Conservation (phyloP, 73 alveolate genomes). For the Durusdinium trenchii region DNA sequence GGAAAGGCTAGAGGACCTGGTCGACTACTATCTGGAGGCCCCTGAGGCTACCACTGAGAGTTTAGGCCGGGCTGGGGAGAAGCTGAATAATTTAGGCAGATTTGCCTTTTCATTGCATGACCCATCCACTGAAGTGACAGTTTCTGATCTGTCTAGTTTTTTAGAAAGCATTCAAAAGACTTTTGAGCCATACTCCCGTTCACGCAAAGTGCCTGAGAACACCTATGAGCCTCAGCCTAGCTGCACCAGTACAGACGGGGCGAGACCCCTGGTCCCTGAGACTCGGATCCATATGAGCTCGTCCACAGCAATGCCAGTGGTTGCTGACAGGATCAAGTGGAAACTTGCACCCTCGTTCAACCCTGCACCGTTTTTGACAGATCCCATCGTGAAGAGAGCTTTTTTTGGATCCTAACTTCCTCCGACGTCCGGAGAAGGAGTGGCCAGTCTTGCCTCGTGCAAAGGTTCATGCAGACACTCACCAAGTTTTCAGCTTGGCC, state of each 20-base stretch:
- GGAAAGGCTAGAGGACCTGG: not conserved
- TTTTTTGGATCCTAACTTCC: not conserved
- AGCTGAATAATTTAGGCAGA: not conserved
- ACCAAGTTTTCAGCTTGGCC: not conserved
- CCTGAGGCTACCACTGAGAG: not conserved
- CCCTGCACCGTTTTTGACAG: not conserved
- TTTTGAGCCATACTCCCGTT: not conserved
- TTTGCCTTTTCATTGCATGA: not conserved
- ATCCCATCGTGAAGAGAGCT: not conserved
- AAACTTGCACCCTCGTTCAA: not conserved
- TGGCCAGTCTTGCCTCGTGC: not conserved
- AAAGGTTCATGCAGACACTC: not conserved
- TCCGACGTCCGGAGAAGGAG: not conserved
- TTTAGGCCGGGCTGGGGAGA: not conserved
- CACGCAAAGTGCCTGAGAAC: no score
- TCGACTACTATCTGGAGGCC: not conserved
- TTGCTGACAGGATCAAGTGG: not conserved
- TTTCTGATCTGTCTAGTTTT: not conserved
- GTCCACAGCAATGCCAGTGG: not conserved
- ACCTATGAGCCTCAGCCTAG: no score
- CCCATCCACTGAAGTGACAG: not conserved
- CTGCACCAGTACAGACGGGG: no score
- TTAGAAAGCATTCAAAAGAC: not conserved
- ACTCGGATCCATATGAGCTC: no score
- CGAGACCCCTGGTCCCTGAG: no score